Evolutionary conservation across 176 grass and related monocot species (phyloP), one percentile per base, ranked within the genome.

Genomic region (Aegilops umbellulata): DNA sequence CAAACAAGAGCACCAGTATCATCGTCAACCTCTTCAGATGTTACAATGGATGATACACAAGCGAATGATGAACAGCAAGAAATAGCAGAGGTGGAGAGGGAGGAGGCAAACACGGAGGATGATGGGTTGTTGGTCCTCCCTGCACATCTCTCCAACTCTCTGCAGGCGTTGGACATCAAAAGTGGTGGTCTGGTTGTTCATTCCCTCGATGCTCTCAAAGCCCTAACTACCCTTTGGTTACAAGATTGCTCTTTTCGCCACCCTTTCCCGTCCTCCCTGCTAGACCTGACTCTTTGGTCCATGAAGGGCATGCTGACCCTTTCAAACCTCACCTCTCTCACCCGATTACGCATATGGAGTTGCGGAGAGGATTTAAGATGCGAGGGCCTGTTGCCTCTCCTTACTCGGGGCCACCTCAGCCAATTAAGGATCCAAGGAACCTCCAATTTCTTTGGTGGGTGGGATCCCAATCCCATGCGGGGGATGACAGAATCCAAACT

Each of bases 381-480:
- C 1, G 32, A 83, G n/a, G 67, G 81, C 14, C 0, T 83, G 25
- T 3, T 3, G 81, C 8, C n/a, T 41, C 23, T 83, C n/a, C 14
- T 60, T 2, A 29, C 32, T 34, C 81, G 13, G 3, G 79, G 63
- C 13, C 64, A 68, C 5, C 64, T 82, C 19, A 82, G 3, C 42
- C 2, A 1, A 0, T 60, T 83, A 13, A 0, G 0, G 0, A 13
- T 64, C 60, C 0, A 0, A 2, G 0, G 0, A 14, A 38, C 0
- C 13, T 32, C 77, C 6, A 61, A 41, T 16, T 63, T 79, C 36
- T 80, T 65, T 49, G 8, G 38, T 38, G 7, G 8, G 36, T 38
- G 36, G 36, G 36, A 38, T 1, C 36, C 36, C 8, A 38, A 38
- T 1, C 36, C 36, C 8, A 38, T 38, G 36, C 1, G 8, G 36